Base-by-base conservation (phyloP, 805 yeast species). In the Priceomyces melissophilus region DNA sequence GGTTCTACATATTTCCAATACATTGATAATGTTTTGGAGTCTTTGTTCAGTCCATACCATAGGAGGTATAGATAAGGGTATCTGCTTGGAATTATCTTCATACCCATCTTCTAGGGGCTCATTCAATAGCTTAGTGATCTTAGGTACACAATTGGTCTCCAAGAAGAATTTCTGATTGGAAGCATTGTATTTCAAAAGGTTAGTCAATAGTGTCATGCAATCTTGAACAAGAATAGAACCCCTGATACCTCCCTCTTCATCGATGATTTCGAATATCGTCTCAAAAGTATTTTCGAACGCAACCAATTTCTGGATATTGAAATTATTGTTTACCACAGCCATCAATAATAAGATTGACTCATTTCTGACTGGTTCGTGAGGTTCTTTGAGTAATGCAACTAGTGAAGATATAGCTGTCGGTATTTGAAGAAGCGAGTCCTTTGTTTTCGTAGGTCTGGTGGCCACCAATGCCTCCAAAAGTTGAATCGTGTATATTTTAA, bases 271-370 rank as follows among this genome's bases (percentile, higher is more conserved):
- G 53, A 91, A 90, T 10, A 89, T 63, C 45, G 74, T 79, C 46
- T 88, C 96, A 55, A 93, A 90, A 0, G 95, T 84, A 50, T 87
- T 90, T 58, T 93, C 97, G 57, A 93, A 93, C 0, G 96, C 99
- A 8, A 95, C 95, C 13, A 93, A 67, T 54, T 89, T 90, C 58
- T 93, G 99, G 26, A 91, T 81, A 58, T 87, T 91, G 44, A 82
- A 79, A 52, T 88, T 87, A 44, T 86, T 84, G 50, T 82, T 82
- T 10, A 82, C 95, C 2, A 93, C 71, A 9, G 89, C 83, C 82
- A 85, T 82, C 38, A 95, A 67, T n/a, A 95, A 67, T 38, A 91
- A 63, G 29, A 91, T 82, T 2, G 93, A 80, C 61, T 93, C 96
- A 58, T 91, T 90, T 52, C 98, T 73, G 7, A 93, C 79, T 12